These are phyloP conservation scores for Candida glucosophila DNA, from an alignment of 1,139 yeast species.

Conservation along the genomic window DNA sequence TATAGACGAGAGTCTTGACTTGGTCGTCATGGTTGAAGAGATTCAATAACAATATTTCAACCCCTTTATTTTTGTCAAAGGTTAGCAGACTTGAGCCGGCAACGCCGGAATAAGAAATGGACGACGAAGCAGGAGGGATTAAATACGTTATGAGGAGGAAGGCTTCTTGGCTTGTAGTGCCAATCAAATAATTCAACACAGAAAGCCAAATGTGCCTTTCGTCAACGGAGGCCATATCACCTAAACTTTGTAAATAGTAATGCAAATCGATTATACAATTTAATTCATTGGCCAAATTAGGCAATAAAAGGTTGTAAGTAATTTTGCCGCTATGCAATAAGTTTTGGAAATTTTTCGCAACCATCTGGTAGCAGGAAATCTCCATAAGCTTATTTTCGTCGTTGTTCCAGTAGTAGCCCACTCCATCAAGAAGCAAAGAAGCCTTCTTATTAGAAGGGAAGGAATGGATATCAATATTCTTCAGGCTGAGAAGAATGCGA, in stretches of 20 bases:
- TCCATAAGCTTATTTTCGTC: conserved; percentile 35
- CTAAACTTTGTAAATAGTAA: conserved; percentile 31
- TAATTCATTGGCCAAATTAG: conserved; percentile 33
- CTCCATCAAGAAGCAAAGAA: conserved; percentile 31
- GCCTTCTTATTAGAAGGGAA: conserved; percentile 15
- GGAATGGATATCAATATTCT: conserved; percentile 21
- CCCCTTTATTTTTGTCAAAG: conserved; percentile 40
- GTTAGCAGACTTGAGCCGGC: conserved; percentile 38
- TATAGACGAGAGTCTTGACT: conserved; percentile 31
- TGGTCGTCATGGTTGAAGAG: conserved; percentile 29
- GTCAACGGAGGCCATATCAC: conserved; percentile 12
- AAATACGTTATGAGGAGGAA: conserved; percentile 34
- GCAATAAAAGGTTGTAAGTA: conserved; percentile 25
- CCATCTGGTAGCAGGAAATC: conserved; percentile 35
- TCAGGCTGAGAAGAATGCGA: conserved; percentile 32
- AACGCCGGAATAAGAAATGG: conserved; percentile 28
- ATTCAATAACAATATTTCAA: conserved; percentile 31
- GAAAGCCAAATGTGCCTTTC: conserved; percentile 39
- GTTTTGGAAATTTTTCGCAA: conserved; percentile 29
- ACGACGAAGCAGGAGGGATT: conserved; percentile 37
- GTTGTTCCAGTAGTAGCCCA: conserved; percentile 37
- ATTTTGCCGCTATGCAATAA: conserved; percentile 27
- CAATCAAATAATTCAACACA: conserved; percentile 33
- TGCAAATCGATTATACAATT: conserved; percentile 39
- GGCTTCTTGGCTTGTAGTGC: conserved; percentile 37